A percentile compares a stretch with the other conserved stretches of the same genome.
These are phyloP conservation scores for Scutellaria galericulata DNA, from an alignment of 257 asterid species.

Conservation along the genomic window DNA sequence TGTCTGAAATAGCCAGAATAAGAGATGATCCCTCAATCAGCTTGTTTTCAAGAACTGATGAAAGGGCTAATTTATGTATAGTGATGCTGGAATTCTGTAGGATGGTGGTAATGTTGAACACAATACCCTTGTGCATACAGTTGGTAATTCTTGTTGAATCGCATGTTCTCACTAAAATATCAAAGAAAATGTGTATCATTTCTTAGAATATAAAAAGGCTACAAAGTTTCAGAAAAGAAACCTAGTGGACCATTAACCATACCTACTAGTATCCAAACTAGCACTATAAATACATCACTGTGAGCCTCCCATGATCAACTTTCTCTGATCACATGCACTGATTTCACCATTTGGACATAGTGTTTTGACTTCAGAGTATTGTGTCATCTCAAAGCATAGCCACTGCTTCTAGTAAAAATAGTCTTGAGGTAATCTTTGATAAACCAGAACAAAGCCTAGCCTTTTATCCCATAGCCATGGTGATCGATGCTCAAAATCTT, in stretches of 20 bases:
- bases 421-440: too few species aligned
- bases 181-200: neutral
- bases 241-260: too few species aligned
- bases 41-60: neutral
- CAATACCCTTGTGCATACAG: neutral
- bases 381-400: too few species aligned
- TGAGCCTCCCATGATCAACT: neutral
- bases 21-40: neutral
- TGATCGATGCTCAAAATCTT: constrained; percentile 1
- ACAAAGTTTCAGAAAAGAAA: too few species aligned
- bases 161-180: neutral
- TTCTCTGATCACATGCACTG: neutral
- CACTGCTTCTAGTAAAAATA: too few species aligned
- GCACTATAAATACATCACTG: neutral
- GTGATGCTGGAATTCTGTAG: too few species aligned
- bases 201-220: too few species aligned
- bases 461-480: too few species aligned
- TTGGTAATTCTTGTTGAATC: neutral
- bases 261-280: too few species aligned
- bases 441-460: too few species aligned
- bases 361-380: neutral
- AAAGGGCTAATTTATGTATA: neutral
- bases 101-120: neutral
- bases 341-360: neutral
- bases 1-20: constrained; percentile 2